These are phyloP conservation scores for Athelia sp. DNA, from an alignment of 1,284 basidiomycete genomes.

Conservation along the genomic window DNA sequence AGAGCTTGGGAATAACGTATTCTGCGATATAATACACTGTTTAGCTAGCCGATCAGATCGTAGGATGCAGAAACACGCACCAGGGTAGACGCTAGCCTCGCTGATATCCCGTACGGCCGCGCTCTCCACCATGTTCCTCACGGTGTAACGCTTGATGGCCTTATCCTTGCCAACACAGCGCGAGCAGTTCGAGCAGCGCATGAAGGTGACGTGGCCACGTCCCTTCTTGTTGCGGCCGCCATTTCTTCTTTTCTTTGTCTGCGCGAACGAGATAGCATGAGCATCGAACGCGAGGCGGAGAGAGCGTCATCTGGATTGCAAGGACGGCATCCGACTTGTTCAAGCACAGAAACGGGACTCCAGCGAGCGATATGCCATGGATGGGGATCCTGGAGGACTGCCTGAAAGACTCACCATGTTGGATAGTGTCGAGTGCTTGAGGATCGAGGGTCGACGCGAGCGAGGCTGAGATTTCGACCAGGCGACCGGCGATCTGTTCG, in stretches of 20 bases:
- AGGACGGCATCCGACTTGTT: constrained; percentile 23
- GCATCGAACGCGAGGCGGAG: constrained; percentile 12
- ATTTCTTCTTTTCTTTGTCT: constrained; percentile 99
- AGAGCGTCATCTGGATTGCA: constrained; percentile 17
- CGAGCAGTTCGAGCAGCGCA: constrained; percentile 99
- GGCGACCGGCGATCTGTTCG: too few relatives aligned
- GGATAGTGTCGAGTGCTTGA: constrained; percentile 17
- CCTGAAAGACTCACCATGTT: constrained; percentile 27
- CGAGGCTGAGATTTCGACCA: background rate
- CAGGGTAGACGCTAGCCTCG: constrained; percentile 92
- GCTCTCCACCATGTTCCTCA: constrained; percentile 99
- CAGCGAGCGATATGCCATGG: constrained; percentile 5
- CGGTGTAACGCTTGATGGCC: constrained; percentile 99
- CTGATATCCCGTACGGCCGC: constrained; percentile 97
- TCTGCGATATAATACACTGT: constrained; percentile 43
- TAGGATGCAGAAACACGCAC: constrained; percentile 41
- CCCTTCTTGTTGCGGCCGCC: constrained; percentile 98
- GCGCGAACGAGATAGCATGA: constrained; percentile 11
- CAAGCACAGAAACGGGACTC: constrained; percentile 7
- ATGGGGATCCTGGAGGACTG: constrained; percentile 2
- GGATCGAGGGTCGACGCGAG: background rate
- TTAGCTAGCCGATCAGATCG: constrained; percentile 6
- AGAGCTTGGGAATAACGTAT: constrained; percentile 96
- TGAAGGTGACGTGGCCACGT: constrained; percentile 90
- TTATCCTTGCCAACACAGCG: constrained; percentile 95